Conservation (phyloP, 2,329 filamentous ascomycete genomes). For the Pyricularia pennisetigena region DNA sequence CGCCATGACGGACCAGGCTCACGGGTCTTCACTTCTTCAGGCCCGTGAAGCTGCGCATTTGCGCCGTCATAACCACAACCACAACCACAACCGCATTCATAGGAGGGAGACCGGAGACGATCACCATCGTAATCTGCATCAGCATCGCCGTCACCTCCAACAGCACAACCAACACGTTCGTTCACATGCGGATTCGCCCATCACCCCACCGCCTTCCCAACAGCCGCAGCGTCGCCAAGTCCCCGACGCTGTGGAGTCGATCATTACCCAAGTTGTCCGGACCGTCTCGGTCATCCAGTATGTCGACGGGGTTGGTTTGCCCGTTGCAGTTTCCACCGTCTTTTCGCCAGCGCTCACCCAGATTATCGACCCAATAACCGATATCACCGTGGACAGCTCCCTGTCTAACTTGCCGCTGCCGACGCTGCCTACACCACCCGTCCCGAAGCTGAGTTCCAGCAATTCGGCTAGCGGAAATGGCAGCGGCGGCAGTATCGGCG, state of each 20-base stretch:
- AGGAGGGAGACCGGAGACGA: constrained; percentile 11
- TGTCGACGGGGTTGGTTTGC: constrained; percentile 36
- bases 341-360: constrained; percentile 25
- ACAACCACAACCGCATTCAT: constrained; percentile 14
- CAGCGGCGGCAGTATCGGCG: constrained; percentile 6
- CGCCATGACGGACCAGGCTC: constrained; percentile 32
- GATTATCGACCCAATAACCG: constrained; percentile 24
- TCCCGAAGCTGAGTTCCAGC: neutral
- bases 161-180: constrained; percentile 1
- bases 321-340: constrained; percentile 33
- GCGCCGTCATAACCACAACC: constrained; percentile 22
- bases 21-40: constrained; percentile 39
- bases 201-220: constrained; percentile 4
- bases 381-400: constrained; percentile 21
- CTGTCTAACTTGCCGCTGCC: constrained; percentile 9
- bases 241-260: constrained; percentile 14
- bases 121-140: constrained; percentile 14
- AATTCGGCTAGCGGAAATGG: neutral
- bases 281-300: constrained; percentile 45
- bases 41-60: constrained; percentile 22
- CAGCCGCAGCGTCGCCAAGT: constrained; percentile 17
- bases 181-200: neutral
- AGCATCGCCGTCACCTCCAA: neutral
- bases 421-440: constrained; percentile 2
- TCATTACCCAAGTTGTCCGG: constrained; percentile 38